phyloP scores from a whole-genome alignment of 129 eudicot species.

The Flaveria trinervia region DNA sequence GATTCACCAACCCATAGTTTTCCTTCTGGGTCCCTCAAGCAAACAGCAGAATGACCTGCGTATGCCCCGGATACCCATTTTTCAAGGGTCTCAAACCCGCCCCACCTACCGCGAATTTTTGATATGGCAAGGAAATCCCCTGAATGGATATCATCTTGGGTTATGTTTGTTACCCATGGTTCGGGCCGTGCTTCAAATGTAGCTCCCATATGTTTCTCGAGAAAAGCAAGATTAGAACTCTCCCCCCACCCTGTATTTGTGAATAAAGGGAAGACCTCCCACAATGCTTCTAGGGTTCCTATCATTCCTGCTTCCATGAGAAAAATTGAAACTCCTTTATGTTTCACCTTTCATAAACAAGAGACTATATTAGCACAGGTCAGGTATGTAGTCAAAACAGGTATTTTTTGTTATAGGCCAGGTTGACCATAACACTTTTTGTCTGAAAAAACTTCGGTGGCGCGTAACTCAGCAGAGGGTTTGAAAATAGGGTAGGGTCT shows the following conservation, averaged over 20 bases:
- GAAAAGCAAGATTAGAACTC: constrained; percentile 77
- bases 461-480: no score
- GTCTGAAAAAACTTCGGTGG: no score
- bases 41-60: constrained; percentile 94
- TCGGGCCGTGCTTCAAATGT: constrained; percentile 73
- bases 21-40: constrained; percentile 89
- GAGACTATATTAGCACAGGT: not conserved
- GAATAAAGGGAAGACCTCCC: constrained; percentile 93
- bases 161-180: constrained; percentile 79
- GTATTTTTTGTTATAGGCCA: not conserved
- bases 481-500: no score
- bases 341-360: constrained; percentile 51
- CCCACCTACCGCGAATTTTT: constrained; percentile 96
- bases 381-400: not conserved
- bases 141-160: constrained; percentile 76
- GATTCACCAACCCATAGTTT: constrained; percentile 99
- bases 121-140: constrained; percentile 96
- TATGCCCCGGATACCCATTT: constrained; percentile 98
- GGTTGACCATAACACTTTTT: constrained; percentile 4
- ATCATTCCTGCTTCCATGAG: constrained; percentile 98
- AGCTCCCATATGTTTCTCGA: constrained; percentile 85
- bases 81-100: constrained; percentile 95
- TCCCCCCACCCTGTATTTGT: constrained; percentile 96
- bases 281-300: constrained; percentile 81
- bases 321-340: constrained; percentile 75